Evolutionary conservation across 1,284 basidiomycete genomes (phyloP).

Genomic region (Ganoderma sinense): DNA sequence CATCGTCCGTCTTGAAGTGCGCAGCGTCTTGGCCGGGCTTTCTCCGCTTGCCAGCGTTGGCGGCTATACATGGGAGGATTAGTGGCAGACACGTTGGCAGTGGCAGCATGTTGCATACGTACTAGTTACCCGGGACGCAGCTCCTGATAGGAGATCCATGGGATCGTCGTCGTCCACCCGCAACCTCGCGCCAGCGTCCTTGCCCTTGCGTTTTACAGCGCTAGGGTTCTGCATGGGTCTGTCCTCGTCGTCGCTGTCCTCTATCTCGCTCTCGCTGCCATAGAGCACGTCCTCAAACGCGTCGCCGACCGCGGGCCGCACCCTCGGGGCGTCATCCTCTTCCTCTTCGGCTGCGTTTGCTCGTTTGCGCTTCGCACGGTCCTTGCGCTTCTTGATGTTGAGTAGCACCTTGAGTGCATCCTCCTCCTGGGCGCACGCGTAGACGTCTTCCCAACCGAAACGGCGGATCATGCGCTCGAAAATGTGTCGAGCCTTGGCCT

Average conservation of each 20-base stretch:
- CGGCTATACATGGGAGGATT: constrained; percentile 47
- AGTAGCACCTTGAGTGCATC: constrained; percentile 82
- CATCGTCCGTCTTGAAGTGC: constrained; percentile 88
- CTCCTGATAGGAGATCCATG: constrained; percentile 92
- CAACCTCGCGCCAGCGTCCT: constrained; percentile 65
- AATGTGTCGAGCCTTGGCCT: constrained; percentile 94
- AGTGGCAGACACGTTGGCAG: not conserved
- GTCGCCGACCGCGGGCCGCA: constrained; percentile 72
- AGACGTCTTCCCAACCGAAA: constrained; percentile 90
- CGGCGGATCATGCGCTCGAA: constrained; percentile 95
- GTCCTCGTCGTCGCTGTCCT: constrained; percentile 77
- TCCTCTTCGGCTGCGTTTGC: constrained; percentile 62
- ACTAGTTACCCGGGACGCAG: constrained; percentile 83
- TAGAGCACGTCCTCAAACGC: constrained; percentile 97
- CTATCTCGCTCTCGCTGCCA: constrained; percentile 90
- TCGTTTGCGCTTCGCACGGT: constrained; percentile 82
- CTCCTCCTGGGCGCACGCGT: constrained; percentile 77
- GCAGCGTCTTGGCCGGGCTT: constrained; percentile 89
- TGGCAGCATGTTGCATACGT: constrained; percentile 39
- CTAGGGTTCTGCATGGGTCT: constrained; percentile 38
- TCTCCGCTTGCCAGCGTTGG: constrained; percentile 60
- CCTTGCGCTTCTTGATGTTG: constrained; percentile 93
- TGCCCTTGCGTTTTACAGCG: constrained; percentile 46
- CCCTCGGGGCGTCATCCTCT: constrained; percentile 54
- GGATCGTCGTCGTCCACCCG: constrained; percentile 93